Conservation (phyloP, 1,284 basidiomycete genomes). For the Heterobasidion occidentale region DNA sequence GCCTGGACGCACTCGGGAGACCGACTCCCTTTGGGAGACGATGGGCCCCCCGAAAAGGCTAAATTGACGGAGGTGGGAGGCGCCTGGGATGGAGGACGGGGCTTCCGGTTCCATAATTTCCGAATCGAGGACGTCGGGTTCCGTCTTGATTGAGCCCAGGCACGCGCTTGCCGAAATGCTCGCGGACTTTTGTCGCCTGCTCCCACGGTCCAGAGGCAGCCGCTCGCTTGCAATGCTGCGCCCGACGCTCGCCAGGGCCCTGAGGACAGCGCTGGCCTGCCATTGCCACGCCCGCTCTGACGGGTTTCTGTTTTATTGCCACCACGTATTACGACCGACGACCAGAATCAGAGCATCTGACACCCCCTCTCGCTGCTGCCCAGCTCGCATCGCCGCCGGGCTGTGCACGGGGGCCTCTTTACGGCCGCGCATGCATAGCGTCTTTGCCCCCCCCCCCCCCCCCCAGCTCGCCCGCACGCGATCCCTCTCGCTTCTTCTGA, state of each 20-base stretch:
- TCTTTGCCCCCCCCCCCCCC: no score
- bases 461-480: not conserved
- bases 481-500: constrained; percentile 1
- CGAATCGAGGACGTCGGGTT: constrained; percentile 9
- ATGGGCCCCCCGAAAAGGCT: not conserved
- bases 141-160: constrained; percentile 15
- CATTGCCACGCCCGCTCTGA: no score
- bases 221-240: not conserved
- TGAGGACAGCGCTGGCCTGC: not conserved
- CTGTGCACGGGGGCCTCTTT: not conserved
- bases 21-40: not conserved
- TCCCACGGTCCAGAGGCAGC: not conserved
- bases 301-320: no score
- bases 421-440: no score
- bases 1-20: not conserved
- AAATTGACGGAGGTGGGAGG: not conserved
- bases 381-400: no score
- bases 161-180: constrained; percentile 4
- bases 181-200: constrained; percentile 9
- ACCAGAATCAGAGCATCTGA: no score
- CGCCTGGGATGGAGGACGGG: not conserved
- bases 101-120: constrained; percentile 4
- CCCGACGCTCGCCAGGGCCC: not conserved
- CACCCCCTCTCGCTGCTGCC: no score
- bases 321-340: no score